Evolutionary conservation across 1,139 yeast species (phyloP).

Genomic region (Debaryomyces subglobosus): DNA sequence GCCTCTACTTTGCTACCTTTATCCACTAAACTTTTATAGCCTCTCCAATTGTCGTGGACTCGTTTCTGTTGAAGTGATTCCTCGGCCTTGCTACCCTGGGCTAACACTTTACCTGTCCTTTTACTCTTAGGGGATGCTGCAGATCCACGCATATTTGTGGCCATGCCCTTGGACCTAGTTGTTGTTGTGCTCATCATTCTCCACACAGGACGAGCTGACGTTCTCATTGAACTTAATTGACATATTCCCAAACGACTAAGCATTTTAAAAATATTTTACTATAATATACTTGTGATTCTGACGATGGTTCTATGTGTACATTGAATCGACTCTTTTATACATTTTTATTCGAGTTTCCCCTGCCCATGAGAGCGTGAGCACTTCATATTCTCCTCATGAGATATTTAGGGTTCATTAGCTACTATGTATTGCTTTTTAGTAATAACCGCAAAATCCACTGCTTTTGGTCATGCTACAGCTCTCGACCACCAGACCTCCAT

Average conservation of each 20-base stretch:
- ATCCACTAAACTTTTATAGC: background rate
- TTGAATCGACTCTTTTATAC: background rate
- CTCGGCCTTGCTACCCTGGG: background rate
- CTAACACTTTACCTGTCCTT: background rate
- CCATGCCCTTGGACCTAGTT: background rate
- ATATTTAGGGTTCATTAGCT: background rate
- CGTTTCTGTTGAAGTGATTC: constrained; percentile 1
- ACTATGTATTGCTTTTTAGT: background rate
- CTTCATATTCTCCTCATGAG: background rate
- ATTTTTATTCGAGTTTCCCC: background rate
- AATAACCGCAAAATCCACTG: background rate
- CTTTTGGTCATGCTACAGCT: background rate
- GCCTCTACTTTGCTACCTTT: constrained; percentile 1
- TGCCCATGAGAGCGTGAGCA: background rate
- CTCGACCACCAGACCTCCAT: background rate
- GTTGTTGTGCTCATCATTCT: background rate
- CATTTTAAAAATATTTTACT: background rate
- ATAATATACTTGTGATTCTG: background rate
- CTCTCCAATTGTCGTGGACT: constrained; percentile 1
- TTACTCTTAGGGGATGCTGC: background rate
- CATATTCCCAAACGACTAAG: background rate
- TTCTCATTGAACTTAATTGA: background rate
- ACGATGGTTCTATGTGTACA: background rate
- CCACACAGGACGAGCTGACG: background rate
- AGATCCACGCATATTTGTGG: background rate